A percentile compares a stretch with the other conserved stretches of the same genome.
Evolutionary conservation across 495 filamentous ascomycete species (phyloP).

Genomic region (Cudoniella acicularis): DNA sequence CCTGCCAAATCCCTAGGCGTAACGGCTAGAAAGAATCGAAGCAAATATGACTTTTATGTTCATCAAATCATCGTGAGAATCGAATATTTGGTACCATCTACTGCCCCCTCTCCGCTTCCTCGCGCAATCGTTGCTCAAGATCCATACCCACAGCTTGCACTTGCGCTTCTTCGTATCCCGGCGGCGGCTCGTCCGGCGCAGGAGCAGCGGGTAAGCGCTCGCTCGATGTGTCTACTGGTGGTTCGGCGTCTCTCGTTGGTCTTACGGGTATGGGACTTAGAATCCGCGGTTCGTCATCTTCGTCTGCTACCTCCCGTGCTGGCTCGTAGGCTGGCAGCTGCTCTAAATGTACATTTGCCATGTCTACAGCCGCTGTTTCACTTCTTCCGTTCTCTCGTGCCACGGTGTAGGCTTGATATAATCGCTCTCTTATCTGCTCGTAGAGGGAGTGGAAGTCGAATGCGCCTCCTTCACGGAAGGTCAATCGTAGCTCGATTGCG

Average conservation of each 20-base stretch:
- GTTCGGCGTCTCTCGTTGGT: constrained; percentile 1
- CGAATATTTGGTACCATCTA: not conserved
- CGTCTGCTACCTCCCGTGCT: constrained; percentile 26
- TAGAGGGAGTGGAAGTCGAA: constrained; percentile 86
- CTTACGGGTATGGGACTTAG: constrained; percentile 21
- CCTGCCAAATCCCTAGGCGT: too few relatives aligned
- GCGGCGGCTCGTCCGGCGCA: constrained; percentile 69
- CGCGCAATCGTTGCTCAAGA: constrained; percentile 43
- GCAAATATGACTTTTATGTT: not conserved
- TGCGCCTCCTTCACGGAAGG: constrained; percentile 91
- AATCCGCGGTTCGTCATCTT: constrained; percentile 22
- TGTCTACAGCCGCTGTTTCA: constrained; percentile 43
- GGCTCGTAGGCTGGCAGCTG: constrained; percentile 79
- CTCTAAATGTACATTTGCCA: constrained; percentile 65
- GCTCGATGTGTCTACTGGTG: constrained; percentile 30
- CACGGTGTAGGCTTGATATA: constrained; percentile 74
- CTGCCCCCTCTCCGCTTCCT: constrained; percentile 35
- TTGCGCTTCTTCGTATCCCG: constrained; percentile 91
- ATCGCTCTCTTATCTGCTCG: constrained; percentile 77
- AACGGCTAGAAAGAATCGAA: not conserved
- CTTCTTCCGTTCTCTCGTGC: constrained; percentile 43
- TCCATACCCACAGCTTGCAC: constrained; percentile 60
- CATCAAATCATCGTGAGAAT: not conserved
- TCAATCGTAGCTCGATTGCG: constrained; percentile 73
- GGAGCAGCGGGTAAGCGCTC: constrained; percentile 6